Base-by-base conservation (phyloP, 2,329 filamentous ascomycete genomes). In the Emergomyces africanus region DNA sequence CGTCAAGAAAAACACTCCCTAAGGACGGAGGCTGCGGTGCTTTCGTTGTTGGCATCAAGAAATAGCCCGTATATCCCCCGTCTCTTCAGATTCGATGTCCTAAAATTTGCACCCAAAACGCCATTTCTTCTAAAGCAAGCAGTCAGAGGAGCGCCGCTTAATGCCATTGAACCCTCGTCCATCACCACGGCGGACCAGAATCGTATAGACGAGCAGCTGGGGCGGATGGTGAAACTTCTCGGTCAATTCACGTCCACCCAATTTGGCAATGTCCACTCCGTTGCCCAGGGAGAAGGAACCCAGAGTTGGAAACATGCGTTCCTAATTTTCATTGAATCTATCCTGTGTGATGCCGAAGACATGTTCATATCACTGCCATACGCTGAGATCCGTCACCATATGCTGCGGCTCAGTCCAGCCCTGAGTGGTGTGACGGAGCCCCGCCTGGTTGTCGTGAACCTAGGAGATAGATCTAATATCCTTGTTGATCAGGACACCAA, bases 301-400 rank as follows among this genome's bases (percentile, higher is more conserved):
- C 65, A 63, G n/a, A 77, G 77, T 2, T 84, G 82, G 82, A 72
- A 74, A 57, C 75, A 79, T 59, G 78, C 77, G 14, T 84, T 83
- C 63, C 69, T 76, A 28, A 64, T 67, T 5, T 72, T 83, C 44
- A 70, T 83, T 23, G 81, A 83, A 66, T 71, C 75, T 12, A 70
- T 78, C 9, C 70, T 84, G 28, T 79, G 79, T 18, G 81, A 84
- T 64, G 79, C 77, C 18, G 82, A 84, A 66, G 81, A 84, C 60
- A 79, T 80, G 68, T 77, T 83, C 14, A 75, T 84, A 63, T 79
- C 77, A 60, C 66, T 83, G 6, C 81, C 81, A 0, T 83, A 83
- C 64, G 74, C 78, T 10, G 75, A 77, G 57, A 78, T 84, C 59
- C 76, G 81, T 39, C 73, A 77, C 60, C 75, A 79, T 57, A 61